Evolutionary conservation across 106 monocot species (phyloP).

Genomic region (Ottelia alismoides): DNA sequence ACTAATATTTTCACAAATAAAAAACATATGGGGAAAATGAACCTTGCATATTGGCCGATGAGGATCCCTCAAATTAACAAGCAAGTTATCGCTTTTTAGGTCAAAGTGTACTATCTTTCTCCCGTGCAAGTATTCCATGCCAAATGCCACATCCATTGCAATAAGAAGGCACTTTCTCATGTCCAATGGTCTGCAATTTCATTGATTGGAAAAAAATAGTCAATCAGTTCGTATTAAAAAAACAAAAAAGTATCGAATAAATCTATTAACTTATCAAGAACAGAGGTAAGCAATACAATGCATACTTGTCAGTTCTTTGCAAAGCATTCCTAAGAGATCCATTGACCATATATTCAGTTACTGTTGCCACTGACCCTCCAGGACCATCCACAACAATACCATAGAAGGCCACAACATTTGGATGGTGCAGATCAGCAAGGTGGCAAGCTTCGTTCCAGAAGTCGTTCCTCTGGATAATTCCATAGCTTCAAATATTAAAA

Average conservation of each 20-base stretch:
- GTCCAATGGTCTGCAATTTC: slow-evolving; percentile 12
- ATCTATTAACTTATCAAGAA: too few relatives aligned
- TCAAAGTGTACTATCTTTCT: slow-evolving; percentile 55
- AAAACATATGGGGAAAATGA: too few relatives aligned
- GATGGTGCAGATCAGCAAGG: slow-evolving; percentile 75
- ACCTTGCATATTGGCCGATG: slow-evolving; percentile 61
- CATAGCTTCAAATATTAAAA: neutral
- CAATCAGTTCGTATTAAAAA: too few relatives aligned
- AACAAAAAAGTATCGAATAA: too few relatives aligned
- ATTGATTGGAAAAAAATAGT: neutral
- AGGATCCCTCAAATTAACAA: slow-evolving; percentile 50
- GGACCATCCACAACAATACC: slow-evolving; percentile 69
- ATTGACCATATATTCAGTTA: slow-evolving; percentile 81
- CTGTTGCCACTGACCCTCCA: slow-evolving; percentile 58
- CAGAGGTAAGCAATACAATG: too few relatives aligned
- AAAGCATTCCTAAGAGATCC: slow-evolving; percentile 58
- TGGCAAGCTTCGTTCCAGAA: slow-evolving; percentile 79
- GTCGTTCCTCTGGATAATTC: slow-evolving; percentile 53
- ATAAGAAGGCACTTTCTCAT: slow-evolving; percentile 26
- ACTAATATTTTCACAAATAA: too few relatives aligned
- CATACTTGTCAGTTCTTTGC: slow-evolving; percentile 64
- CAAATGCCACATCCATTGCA: slow-evolving; percentile 58
- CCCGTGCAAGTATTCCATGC: slow-evolving; percentile 57
- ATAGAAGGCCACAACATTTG: slow-evolving; percentile 72
- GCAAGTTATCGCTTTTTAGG: slow-evolving; percentile 49